Conservation (phyloP, 768 basidiomycete species). For the Tylopilus plumbeoviolaceoides region DNA sequence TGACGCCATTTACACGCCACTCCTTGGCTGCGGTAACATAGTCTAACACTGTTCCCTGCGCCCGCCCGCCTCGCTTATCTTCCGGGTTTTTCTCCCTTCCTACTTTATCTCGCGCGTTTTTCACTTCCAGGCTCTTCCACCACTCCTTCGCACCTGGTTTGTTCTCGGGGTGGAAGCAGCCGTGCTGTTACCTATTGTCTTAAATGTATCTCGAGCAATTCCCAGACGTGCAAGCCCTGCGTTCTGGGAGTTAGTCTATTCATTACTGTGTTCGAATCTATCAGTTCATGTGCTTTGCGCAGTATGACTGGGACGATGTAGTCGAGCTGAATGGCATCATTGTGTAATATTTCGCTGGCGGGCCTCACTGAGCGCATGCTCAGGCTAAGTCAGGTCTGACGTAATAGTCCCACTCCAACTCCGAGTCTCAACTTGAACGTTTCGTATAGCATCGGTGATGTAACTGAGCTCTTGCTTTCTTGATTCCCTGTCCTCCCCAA, state of each 20-base stretch:
- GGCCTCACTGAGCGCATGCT: too few relatives aligned
- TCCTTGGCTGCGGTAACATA: conserved; percentile 12
- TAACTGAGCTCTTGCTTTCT: too few relatives aligned
- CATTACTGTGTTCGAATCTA: background rate
- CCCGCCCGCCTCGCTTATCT: background rate
- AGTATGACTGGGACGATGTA: too few relatives aligned
- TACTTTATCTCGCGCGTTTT: background rate
- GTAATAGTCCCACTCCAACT: too few relatives aligned
- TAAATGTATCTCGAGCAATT: conserved; percentile 2
- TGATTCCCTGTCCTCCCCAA: too few relatives aligned
- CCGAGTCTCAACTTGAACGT: too few relatives aligned
- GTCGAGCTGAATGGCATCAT: too few relatives aligned
- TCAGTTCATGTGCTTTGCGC: too few relatives aligned
- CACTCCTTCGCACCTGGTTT: background rate
- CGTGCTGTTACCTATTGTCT: background rate
- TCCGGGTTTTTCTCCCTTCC: background rate
- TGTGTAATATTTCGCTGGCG: too few relatives aligned
- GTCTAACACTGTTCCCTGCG: background rate
- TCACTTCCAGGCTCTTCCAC: background rate
- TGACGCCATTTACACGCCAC: background rate
- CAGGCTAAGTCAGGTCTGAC: too few relatives aligned
- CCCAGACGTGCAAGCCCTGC: background rate
- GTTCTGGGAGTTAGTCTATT: background rate
- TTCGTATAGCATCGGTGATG: too few relatives aligned
- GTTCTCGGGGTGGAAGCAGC: background rate